Evolutionary conservation across 2,329 filamentous ascomycete genomes (phyloP), one percentile per base, ranked within the genome.

Genomic region (Aspergillus unguis): DNA sequence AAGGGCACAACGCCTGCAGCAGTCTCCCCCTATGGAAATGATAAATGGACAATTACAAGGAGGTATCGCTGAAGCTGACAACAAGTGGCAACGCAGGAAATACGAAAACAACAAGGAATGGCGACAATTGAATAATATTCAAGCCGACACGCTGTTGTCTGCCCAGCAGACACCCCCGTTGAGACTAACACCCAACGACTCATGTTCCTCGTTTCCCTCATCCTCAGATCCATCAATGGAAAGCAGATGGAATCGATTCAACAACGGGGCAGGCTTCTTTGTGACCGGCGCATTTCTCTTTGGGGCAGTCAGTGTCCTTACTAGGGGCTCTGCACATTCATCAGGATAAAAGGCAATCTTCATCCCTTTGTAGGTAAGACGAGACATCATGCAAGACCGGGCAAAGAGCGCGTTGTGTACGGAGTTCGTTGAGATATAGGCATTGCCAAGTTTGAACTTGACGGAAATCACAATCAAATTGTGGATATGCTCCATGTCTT

Each of bases 401-500:
- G 89, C 88, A 69, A 86, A 89, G 48, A 90, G 79, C 8, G 89
- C 87, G 56, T 87, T 85, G 63, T 86, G 80, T 7, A 95, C 80
- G 0, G 88, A 90, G 68, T 92, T 95, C 6, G 86, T 89, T 50
- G 82, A 85, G 58, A 95, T 83, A 67, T 82, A 82, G 53, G 81
- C 86, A 67, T 84, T 81, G 3, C 77, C 77, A 17, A 77, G 74
- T 2, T 72, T 69, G 67, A 88, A 86, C 6, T 73, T 71, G 41
- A 94, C 73, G 40, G 80, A 80, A 62, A 94, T 77, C 8, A 95
- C 80, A 25, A 86, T 75, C 1, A 95, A 77, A 56, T 89, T 88
- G 73, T 92, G 85, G 55, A 95, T 92, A 66, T 95, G 90, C 26
- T 91, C 86, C 35, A 94, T 77, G 61, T 95, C 87, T 4, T 85